phyloP scores from a whole-genome alignment of 495 filamentous ascomycete genomes.

The Neurospora intermedia region DNA sequence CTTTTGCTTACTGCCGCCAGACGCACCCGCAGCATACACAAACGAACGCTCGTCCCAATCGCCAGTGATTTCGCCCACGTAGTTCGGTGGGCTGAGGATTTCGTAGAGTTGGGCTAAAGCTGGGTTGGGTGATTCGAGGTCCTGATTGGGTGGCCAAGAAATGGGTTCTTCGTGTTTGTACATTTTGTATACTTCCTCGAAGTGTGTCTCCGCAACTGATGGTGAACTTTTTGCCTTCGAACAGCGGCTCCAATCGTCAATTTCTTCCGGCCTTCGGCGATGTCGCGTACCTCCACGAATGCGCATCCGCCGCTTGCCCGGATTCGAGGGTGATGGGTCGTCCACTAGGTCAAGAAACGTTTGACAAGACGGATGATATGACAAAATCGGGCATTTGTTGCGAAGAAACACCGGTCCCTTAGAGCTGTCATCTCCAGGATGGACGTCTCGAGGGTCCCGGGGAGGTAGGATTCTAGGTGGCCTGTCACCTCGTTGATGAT shows the following conservation, averaged over 20 bases:
- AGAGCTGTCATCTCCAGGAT: constrained; percentile 28
- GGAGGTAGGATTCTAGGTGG: neutral
- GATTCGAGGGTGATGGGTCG: constrained; percentile 32
- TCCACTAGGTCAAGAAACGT: constrained; percentile 60
- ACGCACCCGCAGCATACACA: constrained; percentile 37
- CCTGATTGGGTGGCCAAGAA: constrained; percentile 50
- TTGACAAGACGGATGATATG: constrained; percentile 47
- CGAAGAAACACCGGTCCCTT: constrained; percentile 38
- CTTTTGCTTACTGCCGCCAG: constrained; percentile 22
- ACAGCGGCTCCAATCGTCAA: constrained; percentile 15
- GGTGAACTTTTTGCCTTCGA: neutral
- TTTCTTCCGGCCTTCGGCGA: constrained; percentile 43
- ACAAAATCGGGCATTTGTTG: constrained; percentile 47
- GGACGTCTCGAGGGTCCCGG: constrained; percentile 16
- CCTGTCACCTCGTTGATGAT: neutral
- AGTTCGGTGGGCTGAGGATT: constrained; percentile 46
- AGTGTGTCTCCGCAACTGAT: constrained; percentile 3
- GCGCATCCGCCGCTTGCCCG: constrained; percentile 23
- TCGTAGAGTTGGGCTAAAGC: constrained; percentile 36
- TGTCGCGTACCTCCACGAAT: constrained; percentile 24
- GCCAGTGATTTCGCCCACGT: constrained; percentile 38
- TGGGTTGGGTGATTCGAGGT: constrained; percentile 16
- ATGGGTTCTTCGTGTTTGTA: constrained; percentile 41
- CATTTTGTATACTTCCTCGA: constrained; percentile 20
- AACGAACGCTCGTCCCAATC: constrained; percentile 53